Conservation (phyloP, 352 stramenopile species). For the Peronospora tabacina region DNA sequence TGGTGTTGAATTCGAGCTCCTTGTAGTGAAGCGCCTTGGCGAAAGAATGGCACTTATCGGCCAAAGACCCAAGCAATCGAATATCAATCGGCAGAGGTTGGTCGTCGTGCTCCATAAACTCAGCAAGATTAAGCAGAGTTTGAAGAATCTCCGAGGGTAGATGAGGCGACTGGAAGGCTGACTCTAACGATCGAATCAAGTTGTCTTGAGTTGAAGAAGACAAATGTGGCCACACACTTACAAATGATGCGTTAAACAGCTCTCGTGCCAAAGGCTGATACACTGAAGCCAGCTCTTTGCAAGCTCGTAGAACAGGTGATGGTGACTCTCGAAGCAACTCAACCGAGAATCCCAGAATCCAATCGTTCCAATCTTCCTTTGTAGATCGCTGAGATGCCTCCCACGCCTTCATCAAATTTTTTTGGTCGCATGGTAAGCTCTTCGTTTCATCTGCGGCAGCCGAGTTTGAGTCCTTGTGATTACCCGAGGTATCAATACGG, state of each 20-base stretch:
- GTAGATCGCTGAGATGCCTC: slow-evolving; percentile 77
- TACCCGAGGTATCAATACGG: slow-evolving; percentile 27
- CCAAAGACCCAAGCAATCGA: slow-evolving; percentile 91
- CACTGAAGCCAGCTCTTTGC: slow-evolving; percentile 93
- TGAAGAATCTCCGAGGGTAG: slow-evolving; percentile 97
- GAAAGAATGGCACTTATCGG: slow-evolving; percentile 97
- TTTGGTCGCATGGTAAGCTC: slow-evolving; percentile 71
- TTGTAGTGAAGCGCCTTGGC: slow-evolving; percentile 98
- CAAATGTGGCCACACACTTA: slow-evolving; percentile 97
- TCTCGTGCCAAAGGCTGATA: slow-evolving; percentile 97
- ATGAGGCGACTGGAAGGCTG: slow-evolving; percentile 88
- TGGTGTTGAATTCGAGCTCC: slow-evolving; percentile 95
- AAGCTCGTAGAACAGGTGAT: slow-evolving; percentile 91
- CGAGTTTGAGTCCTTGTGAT: slow-evolving; percentile 32
- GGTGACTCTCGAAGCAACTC: slow-evolving; percentile 96
- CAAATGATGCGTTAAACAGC: slow-evolving; percentile 98
- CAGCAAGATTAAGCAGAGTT: slow-evolving; percentile 95
- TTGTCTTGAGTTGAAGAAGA: slow-evolving; percentile 85
- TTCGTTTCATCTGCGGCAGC: slow-evolving; percentile 57
- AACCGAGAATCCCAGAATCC: slow-evolving; percentile 96
- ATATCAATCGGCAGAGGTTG: slow-evolving; percentile 96
- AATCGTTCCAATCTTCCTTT: slow-evolving; percentile 97
- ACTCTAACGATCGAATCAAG: slow-evolving; percentile 92
- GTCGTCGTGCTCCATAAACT: slow-evolving; percentile 99
- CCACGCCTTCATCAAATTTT: slow-evolving; percentile 82